Base-by-base conservation (phyloP, 805 yeast species). In the Candida pini region DNA sequence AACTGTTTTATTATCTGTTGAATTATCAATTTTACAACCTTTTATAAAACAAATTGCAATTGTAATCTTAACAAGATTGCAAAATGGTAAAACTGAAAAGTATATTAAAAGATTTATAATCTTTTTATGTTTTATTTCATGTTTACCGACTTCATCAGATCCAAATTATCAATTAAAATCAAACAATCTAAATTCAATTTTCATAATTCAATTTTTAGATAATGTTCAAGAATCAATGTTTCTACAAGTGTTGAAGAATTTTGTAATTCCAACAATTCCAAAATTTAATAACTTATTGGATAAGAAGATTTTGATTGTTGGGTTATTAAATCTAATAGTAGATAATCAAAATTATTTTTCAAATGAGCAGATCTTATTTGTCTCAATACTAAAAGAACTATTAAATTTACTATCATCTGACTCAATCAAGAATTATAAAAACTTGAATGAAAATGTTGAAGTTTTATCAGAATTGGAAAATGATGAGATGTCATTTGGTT, bases 61-160 rank as follows among this genome's bases (percentile, higher is more conserved):
- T 24, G 64, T 94, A 34, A 58, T 94, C 23, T 63, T 92, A 45
- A 84, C 87, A 44, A 73, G 97, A 47, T 68, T 94, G 47, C 90
- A 88, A 51, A 74, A 69, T 41, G 75, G 88, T 0, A 73, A 84
- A 53, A 87, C 96, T 3, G 96, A 87, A 36, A 81, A 81, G 54
- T 90, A 72, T 54, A 76, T 83, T 18, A 76, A 82, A 45, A 71
- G 80, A 48, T 73, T 90, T 40, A 71, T 82, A 13, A 63, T 79
- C 2, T 84, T 89, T 48, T 49, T 84, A 9, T 69, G 60, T 29
- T 49, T 56, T 12, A 35, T 62, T 9, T 49, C 51, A 30, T 42
- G 45, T 33, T 46, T 49, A 21, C 37, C 51, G 1, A 40, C 47
- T 3, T 35, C 53, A 3, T 49, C 60, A n/a, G 56, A 59, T 35